Evolutionary conservation across 2,329 filamentous ascomycete genomes (phyloP), one percentile per base, ranked within the genome.

Genomic region (Epichloe amarillans): DNA sequence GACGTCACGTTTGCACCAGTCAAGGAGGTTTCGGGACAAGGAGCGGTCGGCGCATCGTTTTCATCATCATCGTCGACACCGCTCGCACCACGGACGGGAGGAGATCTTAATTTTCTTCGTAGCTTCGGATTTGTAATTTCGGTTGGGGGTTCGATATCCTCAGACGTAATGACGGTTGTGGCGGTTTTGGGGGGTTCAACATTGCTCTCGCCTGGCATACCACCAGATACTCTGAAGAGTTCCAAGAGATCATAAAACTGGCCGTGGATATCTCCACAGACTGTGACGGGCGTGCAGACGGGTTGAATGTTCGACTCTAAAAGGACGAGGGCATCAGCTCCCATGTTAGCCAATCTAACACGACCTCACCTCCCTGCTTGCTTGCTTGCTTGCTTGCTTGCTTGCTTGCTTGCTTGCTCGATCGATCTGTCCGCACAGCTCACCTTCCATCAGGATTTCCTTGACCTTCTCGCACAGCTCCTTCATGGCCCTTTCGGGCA

Each of bases 171-270:
- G 56, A 89, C 78, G 10, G 82, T 80, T 8, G 83, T 82, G 33
- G 79, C 72, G 11, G 83, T 84, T 60, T 82, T 78, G 15, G 86
- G 86, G 84, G 14, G 79, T 62, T 89, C 77, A 26, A 82, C 75
- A 54, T 83, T 78, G 39, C 80, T 78, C 60, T 95, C 86, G 61
- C 88, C 88, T 11, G 93, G 93, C 87, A 97, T 96, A 57, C 93
- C 93, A 54, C 93, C 93, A 45, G 91, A 89, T 40, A 98, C 91
- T 50, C 90, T 85, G 70, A 98, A 98, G 47, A 98, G 82, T 73
- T 98, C 93, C 54, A 97, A 81, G 10, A 98, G 76, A 67, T 98
- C 93, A 71, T 98, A 97, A 68, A 97, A 97, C 71, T 98, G 93
- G 60, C 93, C 93, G 69, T 98, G 93, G 55, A 98, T 97, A 66